Conservation (phyloP, 352 stramenopile genomes). For the Globisporangium orthogonon region DNA sequence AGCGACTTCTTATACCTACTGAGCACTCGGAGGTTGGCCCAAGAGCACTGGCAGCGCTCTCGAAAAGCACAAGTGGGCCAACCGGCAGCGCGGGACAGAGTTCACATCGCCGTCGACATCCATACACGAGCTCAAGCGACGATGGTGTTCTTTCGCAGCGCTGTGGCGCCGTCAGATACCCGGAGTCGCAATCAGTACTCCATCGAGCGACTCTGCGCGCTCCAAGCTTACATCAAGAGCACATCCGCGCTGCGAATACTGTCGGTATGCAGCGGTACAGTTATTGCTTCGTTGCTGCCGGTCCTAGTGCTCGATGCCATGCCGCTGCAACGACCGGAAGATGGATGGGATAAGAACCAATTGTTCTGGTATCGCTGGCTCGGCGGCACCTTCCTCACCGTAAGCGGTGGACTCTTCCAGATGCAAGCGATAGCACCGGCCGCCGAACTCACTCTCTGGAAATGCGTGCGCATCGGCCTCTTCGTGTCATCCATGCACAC, state of each 20-base stretch:
- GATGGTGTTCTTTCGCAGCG: no score
- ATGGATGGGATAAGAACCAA: conserved; percentile 3
- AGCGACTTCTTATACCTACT: no score
- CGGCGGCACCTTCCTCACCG: background rate
- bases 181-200: no score
- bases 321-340: conserved; percentile 2
- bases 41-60: no score
- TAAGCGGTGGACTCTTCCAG: background rate
- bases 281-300: background rate
- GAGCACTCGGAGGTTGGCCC: no score
- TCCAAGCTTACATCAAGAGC: background rate
- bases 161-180: no score
- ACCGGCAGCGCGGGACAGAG: no score
- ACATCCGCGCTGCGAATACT: conserved; percentile 2
- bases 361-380: background rate
- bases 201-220: no score
- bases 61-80: no score
- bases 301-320: conserved; percentile 4
- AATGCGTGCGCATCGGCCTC: background rate
- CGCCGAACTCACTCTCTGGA: background rate
- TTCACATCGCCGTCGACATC: no score
- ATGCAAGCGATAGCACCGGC: background rate
- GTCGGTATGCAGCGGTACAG: conserved; percentile 12
- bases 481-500: background rate
- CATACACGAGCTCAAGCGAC: no score